Evolutionary conservation across 352 stramenopile genomes (phyloP).

Genomic region (Phytophthora meadii): DNA sequence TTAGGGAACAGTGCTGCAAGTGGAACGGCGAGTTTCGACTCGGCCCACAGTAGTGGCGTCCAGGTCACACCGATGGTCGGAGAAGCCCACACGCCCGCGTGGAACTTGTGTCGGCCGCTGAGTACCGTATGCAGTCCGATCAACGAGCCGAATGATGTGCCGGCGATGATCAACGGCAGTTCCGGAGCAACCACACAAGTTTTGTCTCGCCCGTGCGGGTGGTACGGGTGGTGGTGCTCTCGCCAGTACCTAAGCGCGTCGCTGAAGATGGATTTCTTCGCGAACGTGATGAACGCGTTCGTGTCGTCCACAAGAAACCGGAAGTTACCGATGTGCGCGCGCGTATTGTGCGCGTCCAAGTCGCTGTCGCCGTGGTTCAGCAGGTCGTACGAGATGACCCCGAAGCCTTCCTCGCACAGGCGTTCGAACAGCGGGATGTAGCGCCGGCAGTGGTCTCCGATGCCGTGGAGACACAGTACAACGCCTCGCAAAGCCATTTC

Average conservation of each 20-base stretch:
- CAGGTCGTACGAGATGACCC: constrained; percentile 62
- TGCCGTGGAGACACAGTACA: constrained; percentile 60
- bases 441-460: constrained; percentile 58
- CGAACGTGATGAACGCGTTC: constrained; percentile 45
- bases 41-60: constrained; percentile 47
- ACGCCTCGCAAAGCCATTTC: constrained; percentile 43
- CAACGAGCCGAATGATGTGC: constrained; percentile 67
- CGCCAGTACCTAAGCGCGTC: constrained; percentile 36
- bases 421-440: constrained; percentile 55
- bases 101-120: constrained; percentile 53
- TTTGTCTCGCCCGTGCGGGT: constrained; percentile 30
- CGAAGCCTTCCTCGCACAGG: constrained; percentile 50
- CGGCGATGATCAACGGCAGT: constrained; percentile 50
- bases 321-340: constrained; percentile 41
- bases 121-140: constrained; percentile 62
- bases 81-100: constrained; percentile 56
- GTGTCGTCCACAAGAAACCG: constrained; percentile 45
- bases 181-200: constrained; percentile 13
- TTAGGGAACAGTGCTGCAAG: constrained; percentile 44
- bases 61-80: constrained; percentile 58
- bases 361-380: constrained; percentile 59
- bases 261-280: constrained; percentile 31
- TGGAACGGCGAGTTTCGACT: constrained; percentile 46
- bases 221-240: constrained; percentile 35
- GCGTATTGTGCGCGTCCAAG: constrained; percentile 33